Evolutionary conservation across 2,329 filamentous ascomycete genomes (phyloP), one percentile per base, ranked within the genome.

Genomic region (Penicillium sp.): DNA sequence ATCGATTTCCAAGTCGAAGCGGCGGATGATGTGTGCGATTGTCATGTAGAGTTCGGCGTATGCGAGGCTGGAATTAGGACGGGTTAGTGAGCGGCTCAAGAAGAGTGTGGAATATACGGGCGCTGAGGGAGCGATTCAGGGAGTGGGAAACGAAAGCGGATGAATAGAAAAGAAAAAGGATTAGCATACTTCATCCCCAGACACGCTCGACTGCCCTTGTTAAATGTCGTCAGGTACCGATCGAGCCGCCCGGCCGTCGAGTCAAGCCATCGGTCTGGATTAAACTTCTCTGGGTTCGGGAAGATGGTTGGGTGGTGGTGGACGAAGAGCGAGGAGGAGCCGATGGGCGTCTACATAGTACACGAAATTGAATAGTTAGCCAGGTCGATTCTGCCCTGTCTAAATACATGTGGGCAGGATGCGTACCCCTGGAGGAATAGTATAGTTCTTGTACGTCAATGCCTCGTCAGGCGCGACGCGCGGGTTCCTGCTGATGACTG

Each of bases 401-500:
- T 5, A 13, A 41, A 5, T 6, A 5, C 11, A 15, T 2, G 6
- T 17, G 15, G 23, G n/a, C 5, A 13, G 35, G 17, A 11, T 23
- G 44, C 56, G 3, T 47, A 53, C 56, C 15, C 56, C 56, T 2
- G 56, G 29, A 6, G 56, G 49, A 13, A 59, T 78, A 3, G 61
- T 59, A 54, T 71, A 70, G 8, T 68, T 57, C 19, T 74, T 71
- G 54, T 76, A 78, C 3, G 65, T 61, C 48, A 78, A 58, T 0
- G 69, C 55, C 41, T 75, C 69, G 1, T 54, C 62, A 3, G 70
- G 70, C 15, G 72, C 61, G 21, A 68, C 52, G 65, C 71, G 56
- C 66, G 76, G 59, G 57, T 73, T 64, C 68, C 74, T 58, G 66
- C 64, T 68, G 47, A 71, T 45, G 0, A 78, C 73, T 0, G 76